Conservation (phyloP, 768 basidiomycete species). For the Calocera cornea region DNA sequence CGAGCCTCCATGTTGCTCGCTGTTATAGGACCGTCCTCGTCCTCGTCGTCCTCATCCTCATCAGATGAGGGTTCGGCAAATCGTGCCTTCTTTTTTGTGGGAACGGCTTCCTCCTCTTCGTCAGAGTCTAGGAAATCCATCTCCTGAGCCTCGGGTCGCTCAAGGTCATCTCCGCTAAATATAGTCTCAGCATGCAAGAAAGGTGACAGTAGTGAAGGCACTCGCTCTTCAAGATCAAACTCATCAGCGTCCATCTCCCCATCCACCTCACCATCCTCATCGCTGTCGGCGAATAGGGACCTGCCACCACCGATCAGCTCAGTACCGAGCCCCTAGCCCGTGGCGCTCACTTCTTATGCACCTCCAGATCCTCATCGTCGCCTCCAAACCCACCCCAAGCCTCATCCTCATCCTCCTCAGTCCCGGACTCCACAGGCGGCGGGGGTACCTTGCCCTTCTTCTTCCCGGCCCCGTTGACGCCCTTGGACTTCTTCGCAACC, state of each 20-base stretch:
- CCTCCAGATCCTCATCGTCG: slow-evolving; percentile 30
- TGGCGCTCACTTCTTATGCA: slow-evolving; percentile 30
- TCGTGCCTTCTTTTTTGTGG: slow-evolving; percentile 28
- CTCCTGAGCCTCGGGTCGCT: slow-evolving; percentile 22
- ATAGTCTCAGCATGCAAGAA: not conserved
- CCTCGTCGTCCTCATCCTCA: slow-evolving; percentile 36
- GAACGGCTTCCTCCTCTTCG: slow-evolving; percentile 34
- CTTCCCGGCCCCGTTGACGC: slow-evolving; percentile 17
- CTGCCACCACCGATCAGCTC: slow-evolving; percentile 19
- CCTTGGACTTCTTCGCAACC: slow-evolving; percentile 29
- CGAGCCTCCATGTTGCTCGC: slow-evolving; percentile 71
- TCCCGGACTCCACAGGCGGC: not conserved
- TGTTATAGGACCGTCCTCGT: slow-evolving; percentile 43
- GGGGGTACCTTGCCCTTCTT: slow-evolving; percentile 21
- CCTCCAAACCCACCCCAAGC: slow-evolving; percentile 54
- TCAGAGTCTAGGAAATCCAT: slow-evolving; percentile 25
- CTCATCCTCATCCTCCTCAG: slow-evolving; percentile 20
- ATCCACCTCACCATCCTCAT: slow-evolving; percentile 24
- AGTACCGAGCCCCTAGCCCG: not conserved
- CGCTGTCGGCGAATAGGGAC: slow-evolving; percentile 36
- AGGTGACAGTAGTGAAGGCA: slow-evolving; percentile 8
- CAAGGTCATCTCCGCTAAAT: slow-evolving; percentile 37
- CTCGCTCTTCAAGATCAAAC: slow-evolving; percentile 20
- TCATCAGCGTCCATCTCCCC: slow-evolving; percentile 21
- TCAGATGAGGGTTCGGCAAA: slow-evolving; percentile 22